Evolutionary conservation across 768 basidiomycete genomes (phyloP).

Genomic region (Kwoniella dejecticola): DNA sequence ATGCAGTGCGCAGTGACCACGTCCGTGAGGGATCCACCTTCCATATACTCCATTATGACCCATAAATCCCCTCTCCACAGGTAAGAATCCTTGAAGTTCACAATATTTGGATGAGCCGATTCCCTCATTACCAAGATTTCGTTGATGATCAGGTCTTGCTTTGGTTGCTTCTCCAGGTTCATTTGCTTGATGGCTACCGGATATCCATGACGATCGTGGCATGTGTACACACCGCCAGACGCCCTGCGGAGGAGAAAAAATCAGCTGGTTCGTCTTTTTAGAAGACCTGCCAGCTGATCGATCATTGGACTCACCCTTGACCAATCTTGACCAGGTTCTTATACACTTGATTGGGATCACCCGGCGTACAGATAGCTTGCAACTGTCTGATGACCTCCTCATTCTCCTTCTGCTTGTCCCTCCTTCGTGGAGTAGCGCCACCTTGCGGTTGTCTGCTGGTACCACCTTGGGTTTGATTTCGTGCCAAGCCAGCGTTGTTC

Average conservation of each 20-base stretch:
- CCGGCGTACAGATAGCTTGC: conserved; percentile 93
- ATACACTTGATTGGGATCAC: conserved; percentile 92
- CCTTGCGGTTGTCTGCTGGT: conserved; percentile 43
- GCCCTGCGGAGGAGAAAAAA: conserved; percentile 62
- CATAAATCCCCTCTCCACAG: conserved; percentile 95
- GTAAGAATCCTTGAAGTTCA: conserved; percentile 99
- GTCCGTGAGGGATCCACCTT: conserved; percentile 91
- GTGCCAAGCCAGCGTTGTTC: conserved; percentile 2
- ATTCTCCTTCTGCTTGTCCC: conserved; percentile 75
- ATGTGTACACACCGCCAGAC: conserved; percentile 96
- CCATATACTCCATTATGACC: conserved; percentile 99
- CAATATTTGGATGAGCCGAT: conserved; percentile 95
- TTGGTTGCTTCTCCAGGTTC: conserved; percentile 99
- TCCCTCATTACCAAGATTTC: conserved; percentile 99
- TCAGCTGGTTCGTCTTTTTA: conserved; percentile 1
- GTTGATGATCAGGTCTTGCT: conserved; percentile 99
- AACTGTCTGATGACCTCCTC: conserved; percentile 83
- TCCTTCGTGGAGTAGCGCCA: conserved; percentile 74
- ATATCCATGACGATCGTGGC: conserved; percentile 91
- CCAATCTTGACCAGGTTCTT: conserved; percentile 94
- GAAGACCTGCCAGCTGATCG: not conserved
- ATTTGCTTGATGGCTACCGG: conserved; percentile 99
- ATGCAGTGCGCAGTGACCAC: conserved; percentile 94
- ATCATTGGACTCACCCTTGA: conserved; percentile 71
- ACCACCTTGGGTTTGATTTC: conserved; percentile 55